Evolutionary conservation across 306 rosid genomes (phyloP).

Genomic region (Bauhinia variegata): DNA sequence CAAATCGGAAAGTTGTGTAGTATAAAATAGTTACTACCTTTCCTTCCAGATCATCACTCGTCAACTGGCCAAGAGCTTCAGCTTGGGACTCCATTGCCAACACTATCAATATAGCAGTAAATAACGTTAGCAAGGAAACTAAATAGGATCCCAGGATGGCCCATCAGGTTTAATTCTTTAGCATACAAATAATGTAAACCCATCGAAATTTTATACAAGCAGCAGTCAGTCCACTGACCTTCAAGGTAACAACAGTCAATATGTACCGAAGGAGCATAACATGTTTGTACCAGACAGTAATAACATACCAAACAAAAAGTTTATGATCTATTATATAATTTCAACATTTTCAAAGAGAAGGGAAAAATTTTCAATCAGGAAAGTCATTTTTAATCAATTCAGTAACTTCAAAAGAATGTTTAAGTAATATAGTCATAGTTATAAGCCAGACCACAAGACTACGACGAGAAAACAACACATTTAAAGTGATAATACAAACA

Average conservation of each 20-base stretch:
- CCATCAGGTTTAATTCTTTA: not conserved
- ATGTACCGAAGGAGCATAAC: not conserved
- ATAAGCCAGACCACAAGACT: no score
- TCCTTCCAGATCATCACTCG: conserved; percentile 88
- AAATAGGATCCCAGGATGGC: no score
- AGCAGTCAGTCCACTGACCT: conserved; percentile 4
- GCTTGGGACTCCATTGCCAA: conserved; percentile 96
- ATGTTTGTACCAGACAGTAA: not conserved
- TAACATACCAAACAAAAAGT: no score
- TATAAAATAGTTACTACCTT: conserved; percentile 55
- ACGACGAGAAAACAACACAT: no score
- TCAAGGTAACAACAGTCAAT: not conserved
- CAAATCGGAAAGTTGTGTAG: conserved; percentile 9
- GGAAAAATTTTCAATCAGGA: no score
- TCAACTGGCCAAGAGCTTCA: conserved; percentile 94
- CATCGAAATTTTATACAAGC: conserved; percentile 4
- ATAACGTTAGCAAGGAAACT: not conserved
- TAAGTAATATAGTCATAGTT: no score
- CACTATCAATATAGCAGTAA: conserved; percentile 53
- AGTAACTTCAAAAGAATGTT: no score
- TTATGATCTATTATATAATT: no score
- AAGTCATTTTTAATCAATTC: no score
- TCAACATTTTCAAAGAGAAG: no score
- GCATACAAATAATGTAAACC: conserved; percentile 19
- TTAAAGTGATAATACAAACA: no score